Evolutionary conservation across 164 flowering plant genomes (phyloP).

Genomic region (Magnolia sinica): DNA sequence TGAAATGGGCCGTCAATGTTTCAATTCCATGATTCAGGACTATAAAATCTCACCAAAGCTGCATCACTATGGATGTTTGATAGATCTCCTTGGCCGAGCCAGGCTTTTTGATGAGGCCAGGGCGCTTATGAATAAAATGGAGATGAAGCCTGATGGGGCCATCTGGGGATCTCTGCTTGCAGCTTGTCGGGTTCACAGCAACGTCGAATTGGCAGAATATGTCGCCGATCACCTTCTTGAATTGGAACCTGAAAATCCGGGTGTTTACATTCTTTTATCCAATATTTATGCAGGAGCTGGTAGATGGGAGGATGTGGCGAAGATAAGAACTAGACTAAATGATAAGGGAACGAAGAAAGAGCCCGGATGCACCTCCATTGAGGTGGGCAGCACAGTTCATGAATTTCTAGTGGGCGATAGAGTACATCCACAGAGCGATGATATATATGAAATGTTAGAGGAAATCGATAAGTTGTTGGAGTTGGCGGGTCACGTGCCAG

Average conservation of each 20-base stretch:
- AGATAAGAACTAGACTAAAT: constrained; percentile 40
- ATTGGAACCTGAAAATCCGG: constrained; percentile 54
- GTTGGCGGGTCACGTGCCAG: constrained; percentile 44
- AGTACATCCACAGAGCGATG: constrained; percentile 42
- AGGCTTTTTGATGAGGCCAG: constrained; percentile 61
- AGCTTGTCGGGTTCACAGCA: constrained; percentile 47
- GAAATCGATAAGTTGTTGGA: constrained; percentile 47
- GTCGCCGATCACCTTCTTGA: constrained; percentile 42
- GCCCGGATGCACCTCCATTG: constrained; percentile 68
- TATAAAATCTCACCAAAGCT: constrained; percentile 43
- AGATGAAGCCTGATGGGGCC: constrained; percentile 54
- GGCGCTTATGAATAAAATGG: constrained; percentile 41
- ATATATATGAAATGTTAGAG: constrained; percentile 53
- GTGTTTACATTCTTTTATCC: constrained; percentile 53
- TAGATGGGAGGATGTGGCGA: constrained; percentile 64
- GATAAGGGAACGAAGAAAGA: constrained; percentile 54
- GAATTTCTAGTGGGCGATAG: constrained; percentile 65
- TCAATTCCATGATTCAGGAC: constrained; percentile 40
- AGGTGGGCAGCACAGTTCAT: constrained; percentile 54
- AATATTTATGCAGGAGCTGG: constrained; percentile 58
- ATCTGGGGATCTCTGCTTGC: constrained; percentile 68
- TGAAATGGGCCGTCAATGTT: constrained; percentile 43
- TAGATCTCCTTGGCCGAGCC: constrained; percentile 59
- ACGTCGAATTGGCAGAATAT: constrained; percentile 42
- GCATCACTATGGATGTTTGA: constrained; percentile 65